These are phyloP conservation scores for Phlegmacium glaucopus DNA, from an alignment of 768 basidiomycete genomes.

Conservation along the genomic window DNA sequence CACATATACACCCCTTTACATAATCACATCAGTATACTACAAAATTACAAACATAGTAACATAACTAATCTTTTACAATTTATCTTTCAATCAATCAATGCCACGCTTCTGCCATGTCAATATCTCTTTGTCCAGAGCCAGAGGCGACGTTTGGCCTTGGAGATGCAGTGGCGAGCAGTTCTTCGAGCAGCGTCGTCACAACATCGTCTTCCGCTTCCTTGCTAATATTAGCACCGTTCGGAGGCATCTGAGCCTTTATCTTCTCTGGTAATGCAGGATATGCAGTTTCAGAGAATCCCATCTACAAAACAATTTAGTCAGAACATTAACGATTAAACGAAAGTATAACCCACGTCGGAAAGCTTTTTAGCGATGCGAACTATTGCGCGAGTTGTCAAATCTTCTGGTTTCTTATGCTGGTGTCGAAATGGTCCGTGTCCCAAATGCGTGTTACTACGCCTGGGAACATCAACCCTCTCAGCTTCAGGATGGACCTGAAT, in stretches of 20 bases:
- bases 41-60: background rate
- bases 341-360: conserved; percentile 50
- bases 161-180: conserved; percentile 42
- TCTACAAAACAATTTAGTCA: conserved; percentile 36
- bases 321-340: background rate
- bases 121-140: conserved; percentile 30
- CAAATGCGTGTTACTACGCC: conserved; percentile 40
- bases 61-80: too few species aligned
- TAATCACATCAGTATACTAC: conserved; percentile 11
- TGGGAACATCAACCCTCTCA: conserved; percentile 61
- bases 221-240: conserved; percentile 30
- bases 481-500: conserved; percentile 41
- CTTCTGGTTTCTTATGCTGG: conserved; percentile 24
- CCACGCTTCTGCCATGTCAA: conserved; percentile 46
- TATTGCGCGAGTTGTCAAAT: conserved; percentile 36
- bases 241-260: conserved; percentile 48
- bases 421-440: conserved; percentile 30
- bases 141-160: conserved; percentile 33
- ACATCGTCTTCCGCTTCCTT: conserved; percentile 65
- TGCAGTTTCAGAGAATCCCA: conserved; percentile 66
- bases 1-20: conserved; percentile 8
- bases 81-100: conserved; percentile 19
- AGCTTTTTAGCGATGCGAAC: conserved; percentile 55
- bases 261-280: conserved; percentile 50
- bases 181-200: conserved; percentile 59